Evolutionary conservation across 1,284 basidiomycete species (phyloP).

Genomic region (Leccinum ponderosum): DNA sequence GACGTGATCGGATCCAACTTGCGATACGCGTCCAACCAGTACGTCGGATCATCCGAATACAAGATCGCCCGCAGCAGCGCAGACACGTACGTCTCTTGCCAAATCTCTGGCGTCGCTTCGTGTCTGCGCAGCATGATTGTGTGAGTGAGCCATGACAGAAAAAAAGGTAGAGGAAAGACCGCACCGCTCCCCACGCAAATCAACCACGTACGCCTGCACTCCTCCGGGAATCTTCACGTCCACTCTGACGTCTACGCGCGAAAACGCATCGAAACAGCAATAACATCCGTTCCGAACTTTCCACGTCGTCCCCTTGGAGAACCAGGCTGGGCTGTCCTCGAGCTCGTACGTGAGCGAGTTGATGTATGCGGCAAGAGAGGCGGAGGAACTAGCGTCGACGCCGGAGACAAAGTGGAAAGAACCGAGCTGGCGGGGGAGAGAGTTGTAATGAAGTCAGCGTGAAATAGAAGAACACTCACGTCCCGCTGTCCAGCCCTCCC

Average conservation of each 20-base stretch:
- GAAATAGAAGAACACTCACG: slow-evolving; percentile 48
- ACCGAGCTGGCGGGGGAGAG: slow-evolving; percentile 57
- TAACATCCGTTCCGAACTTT: slow-evolving; percentile 94
- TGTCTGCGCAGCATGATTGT: slow-evolving; percentile 55
- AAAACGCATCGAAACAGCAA: slow-evolving; percentile 99
- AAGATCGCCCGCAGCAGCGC: slow-evolving; percentile 89
- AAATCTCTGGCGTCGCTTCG: slow-evolving; percentile 89
- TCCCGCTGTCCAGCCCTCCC: slow-evolving; percentile 84
- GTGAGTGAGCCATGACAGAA: not conserved
- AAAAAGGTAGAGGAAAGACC: slow-evolving; percentile 31
- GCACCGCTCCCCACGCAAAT: slow-evolving; percentile 90
- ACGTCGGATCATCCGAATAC: slow-evolving; percentile 94
- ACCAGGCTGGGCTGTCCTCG: slow-evolving; percentile 92
- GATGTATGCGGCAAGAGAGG: slow-evolving; percentile 95
- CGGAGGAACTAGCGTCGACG: slow-evolving; percentile 96
- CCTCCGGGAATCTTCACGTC: slow-evolving; percentile 99
- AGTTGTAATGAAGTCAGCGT: not conserved
- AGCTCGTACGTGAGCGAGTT: slow-evolving; percentile 96
- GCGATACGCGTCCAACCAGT: slow-evolving; percentile 90
- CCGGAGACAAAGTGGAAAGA: slow-evolving; percentile 93
- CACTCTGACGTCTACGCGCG: slow-evolving; percentile 93
- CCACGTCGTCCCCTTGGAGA: slow-evolving; percentile 85
- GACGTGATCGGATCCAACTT: slow-evolving; percentile 95
- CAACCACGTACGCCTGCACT: slow-evolving; percentile 93
- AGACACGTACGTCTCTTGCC: slow-evolving; percentile 97